Percentiles rank a stretch among this genome's conserved stretches.
These are phyloP conservation scores for Histomonas meleagridis DNA, from an alignment of 208 protist species.

Conservation along the genomic window DNA sequence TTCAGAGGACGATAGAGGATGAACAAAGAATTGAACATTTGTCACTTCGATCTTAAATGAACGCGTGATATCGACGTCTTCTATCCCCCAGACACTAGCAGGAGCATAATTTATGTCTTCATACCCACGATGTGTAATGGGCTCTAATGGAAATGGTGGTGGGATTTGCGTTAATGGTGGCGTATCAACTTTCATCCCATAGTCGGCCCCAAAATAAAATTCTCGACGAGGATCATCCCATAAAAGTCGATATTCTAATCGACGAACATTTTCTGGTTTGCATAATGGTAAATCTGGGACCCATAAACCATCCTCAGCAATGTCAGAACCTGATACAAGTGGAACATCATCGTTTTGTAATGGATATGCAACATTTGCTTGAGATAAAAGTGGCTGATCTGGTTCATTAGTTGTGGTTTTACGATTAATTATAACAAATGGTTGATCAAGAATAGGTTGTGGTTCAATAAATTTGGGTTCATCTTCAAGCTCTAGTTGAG, in stretches of 20 bases:
- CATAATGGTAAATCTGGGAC: conserved; percentile 25
- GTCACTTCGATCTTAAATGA: neutral
- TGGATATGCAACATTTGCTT: neutral
- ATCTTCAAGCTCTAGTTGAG: neutral
- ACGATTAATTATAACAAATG: neutral
- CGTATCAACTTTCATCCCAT: neutral
- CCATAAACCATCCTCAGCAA: conserved; percentile 20
- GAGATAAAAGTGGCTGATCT: neutral
- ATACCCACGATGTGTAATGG: neutral
- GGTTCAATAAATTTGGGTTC: neutral
- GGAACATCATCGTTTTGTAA: neutral
- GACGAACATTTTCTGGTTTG: neutral
- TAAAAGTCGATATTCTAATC: neutral
- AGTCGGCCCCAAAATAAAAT: neutral
- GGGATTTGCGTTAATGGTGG: neutral
- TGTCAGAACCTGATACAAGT: neutral
- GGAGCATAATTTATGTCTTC: neutral
- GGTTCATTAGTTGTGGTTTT: neutral
- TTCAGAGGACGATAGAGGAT: neutral
- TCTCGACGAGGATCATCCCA: neutral
- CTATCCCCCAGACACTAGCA: neutral
- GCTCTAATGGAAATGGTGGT: conserved; percentile 28
- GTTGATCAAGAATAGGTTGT: neutral
- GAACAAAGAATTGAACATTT: neutral
- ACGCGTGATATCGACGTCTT: neutral